Evolutionary conservation across 495 filamentous ascomycete species (phyloP), one percentile per base, ranked within the genome.

Genomic region (Clohesyomyces aquaticus): DNA sequence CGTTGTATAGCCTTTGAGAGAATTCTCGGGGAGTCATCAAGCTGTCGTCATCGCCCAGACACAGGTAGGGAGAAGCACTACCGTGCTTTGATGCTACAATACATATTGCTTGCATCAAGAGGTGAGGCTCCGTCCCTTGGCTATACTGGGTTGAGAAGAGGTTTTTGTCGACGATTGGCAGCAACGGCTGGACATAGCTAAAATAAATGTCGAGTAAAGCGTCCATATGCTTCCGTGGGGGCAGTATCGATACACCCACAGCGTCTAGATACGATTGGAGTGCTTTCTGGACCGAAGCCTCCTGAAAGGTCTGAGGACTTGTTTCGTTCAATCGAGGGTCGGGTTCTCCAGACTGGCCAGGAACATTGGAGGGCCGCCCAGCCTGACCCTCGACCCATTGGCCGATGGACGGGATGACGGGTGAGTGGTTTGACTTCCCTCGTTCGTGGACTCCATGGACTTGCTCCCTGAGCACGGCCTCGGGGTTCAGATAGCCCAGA

Each of bases 121-220:
- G 49, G 23, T 64, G 68, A 4, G 71, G 68, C 18, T 68, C 67
- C 9, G 32, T 61, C 12, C 68, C 64, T 21, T 63, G 52, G 22
- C 38, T 50, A 38, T 71, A 69, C 46, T 52, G 38, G 1, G 46
- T 38, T 25, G 61, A 45, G 63, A 77, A 75, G 22, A 71, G 41
- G 21, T 68, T 59, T 50, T 70, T 66, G 49, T 73, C 65, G 12
- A 77, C 41, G 6, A 77, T 54, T 8, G 75, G 75, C 2, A 77
- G 67, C 2, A 77, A 54, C 10, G 75, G 75, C 32, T 77, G 73
- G 10, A 77, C 65, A 41, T 67, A 72, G 19, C 10, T 18, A 41
- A 75, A 74, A 59, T 73, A 77, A n/a, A 74, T 64, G 32, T 73
- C 66, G 16, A 75, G 56, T 8, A 77, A 59, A 3, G 67, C 72